These are phyloP conservation scores for Thermomucor indicae-seudaticae DNA, from an alignment of 371 early-diverging fungal species.

Conservation along the genomic window DNA sequence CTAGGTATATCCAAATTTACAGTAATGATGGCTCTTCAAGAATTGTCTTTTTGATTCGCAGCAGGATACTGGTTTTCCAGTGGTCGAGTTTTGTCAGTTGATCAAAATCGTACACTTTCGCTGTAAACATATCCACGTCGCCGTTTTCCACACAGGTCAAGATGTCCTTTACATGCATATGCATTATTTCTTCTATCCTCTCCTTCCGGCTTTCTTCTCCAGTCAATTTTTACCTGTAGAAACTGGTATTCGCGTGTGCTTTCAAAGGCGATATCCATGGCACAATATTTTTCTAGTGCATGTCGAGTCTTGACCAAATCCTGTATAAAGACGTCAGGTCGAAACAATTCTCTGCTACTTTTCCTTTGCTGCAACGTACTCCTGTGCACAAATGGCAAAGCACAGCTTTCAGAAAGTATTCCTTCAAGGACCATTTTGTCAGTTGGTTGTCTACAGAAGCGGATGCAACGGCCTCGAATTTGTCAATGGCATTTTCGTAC, in stretches of 20 bases:
- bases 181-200: neutral
- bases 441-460: constrained; percentile 83
- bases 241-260: constrained; percentile 85
- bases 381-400: constrained; percentile 78
- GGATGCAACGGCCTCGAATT: constrained; percentile 82
- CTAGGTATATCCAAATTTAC: neutral
- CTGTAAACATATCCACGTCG: constrained; percentile 81
- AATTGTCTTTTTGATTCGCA: constrained; percentile 87
- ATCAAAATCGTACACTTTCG: constrained; percentile 80
- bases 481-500: constrained; percentile 83
- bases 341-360: neutral
- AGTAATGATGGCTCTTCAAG: constrained; percentile 44
- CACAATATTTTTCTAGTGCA: constrained; percentile 75
- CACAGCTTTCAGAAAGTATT: constrained; percentile 93
- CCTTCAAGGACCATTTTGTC: constrained; percentile 91
- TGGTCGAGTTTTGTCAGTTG: constrained; percentile 84
- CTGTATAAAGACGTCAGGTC: constrained; percentile 17
- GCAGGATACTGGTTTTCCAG: constrained; percentile 92
- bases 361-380: constrained; percentile 28
- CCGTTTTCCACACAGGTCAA: constrained; percentile 70
- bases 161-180: constrained; percentile 44
- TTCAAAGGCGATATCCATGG: constrained; percentile 83
- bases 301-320: constrained; percentile 72
- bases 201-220: neutral
- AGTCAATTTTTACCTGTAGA: constrained; percentile 46